Base-by-base conservation (phyloP, 2,329 filamentous ascomycete species). In the Graphilbum ipis-grandicollis region DNA sequence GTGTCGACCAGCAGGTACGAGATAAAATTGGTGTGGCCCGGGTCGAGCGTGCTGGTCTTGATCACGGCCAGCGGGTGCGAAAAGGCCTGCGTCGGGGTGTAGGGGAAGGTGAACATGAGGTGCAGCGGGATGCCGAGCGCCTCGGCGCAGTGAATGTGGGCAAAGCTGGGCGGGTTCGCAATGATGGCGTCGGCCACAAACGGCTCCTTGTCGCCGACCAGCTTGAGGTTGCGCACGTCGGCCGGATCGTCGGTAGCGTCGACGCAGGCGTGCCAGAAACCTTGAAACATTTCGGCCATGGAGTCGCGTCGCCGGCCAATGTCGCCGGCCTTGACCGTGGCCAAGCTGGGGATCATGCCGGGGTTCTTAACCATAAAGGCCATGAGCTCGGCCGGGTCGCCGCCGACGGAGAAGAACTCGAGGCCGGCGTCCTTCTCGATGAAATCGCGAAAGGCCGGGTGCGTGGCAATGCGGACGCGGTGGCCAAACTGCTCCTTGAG, bases 61-160 rank as follows among this genome's bases (percentile, higher is more conserved):
- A 88, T 77, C 48, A 74, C 83, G 9, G 80, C 79, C 35, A 88
- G 53, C 0, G 82, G 81, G 50, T 88, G 81, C 0, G 80, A 79
- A 44, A 88, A 88, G 0, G 71, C 66, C 38, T 75, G 67, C 0
- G 81, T 86, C 0, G 80, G 79, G 0, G 74, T 80, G 48, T 82
- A 86, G 0, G 81, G 81, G 39, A 86, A 79, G 41, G 85, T 93
- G 52, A 93, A 93, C 77, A 93, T 90, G 43, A 93, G 59, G 50
- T 86, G 79, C 3, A 88, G 54, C 0, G 82, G 82, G 17, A 86
- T 71, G 0, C 80, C 80, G 19, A 90, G 53, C 19, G 78, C 73
- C 54, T 90, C 80, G 0, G 82, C 82, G 43, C 80, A 84, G 54
- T 85, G 80, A 1, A 85, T 63, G 48, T 85, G 80, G 0, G 77